phyloP scores from a whole-genome alignment of 2,329 filamentous ascomycete species.

The Xylariales sp. region DNA sequence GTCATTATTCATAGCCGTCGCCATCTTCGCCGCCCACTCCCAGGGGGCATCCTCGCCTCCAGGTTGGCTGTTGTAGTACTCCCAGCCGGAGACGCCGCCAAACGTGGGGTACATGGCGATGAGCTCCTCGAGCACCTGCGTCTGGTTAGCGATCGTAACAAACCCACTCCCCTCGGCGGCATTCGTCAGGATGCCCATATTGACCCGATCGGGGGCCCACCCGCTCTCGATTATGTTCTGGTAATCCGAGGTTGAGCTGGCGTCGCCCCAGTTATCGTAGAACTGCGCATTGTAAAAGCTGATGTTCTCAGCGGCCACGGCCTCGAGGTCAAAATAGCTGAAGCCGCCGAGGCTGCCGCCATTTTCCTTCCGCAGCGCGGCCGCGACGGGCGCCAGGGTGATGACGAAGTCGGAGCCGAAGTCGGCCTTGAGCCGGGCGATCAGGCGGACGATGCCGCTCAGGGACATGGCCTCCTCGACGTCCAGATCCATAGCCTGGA shows the following conservation, averaged over 20 bases:
- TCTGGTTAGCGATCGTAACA: slow-evolving; percentile 43
- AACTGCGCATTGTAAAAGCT: slow-evolving; percentile 90
- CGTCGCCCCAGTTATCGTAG: slow-evolving; percentile 81
- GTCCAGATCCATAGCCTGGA: slow-evolving; percentile 73
- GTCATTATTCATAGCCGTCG: too few species aligned
- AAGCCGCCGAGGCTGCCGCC: slow-evolving; percentile 72
- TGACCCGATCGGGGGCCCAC: slow-evolving; percentile 69
- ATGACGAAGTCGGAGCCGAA: slow-evolving; percentile 70
- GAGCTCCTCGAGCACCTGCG: slow-evolving; percentile 36
- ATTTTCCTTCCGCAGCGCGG: slow-evolving; percentile 57
- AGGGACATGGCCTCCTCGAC: slow-evolving; percentile 75
- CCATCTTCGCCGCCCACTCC: slow-evolving; percentile 80
- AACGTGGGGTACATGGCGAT: slow-evolving; percentile 57
- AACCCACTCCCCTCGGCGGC: slow-evolving; percentile 63
- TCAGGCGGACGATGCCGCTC: slow-evolving; percentile 59
- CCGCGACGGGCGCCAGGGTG: slow-evolving; percentile 77
- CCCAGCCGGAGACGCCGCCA: slow-evolving; percentile 91
- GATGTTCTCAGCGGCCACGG: slow-evolving; percentile 60
- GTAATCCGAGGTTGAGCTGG: slow-evolving; percentile 41
- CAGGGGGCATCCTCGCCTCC: slow-evolving; percentile 60
- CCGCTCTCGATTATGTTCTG: slow-evolving; percentile 53
- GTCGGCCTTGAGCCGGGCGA: slow-evolving; percentile 63
- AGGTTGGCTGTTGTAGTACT: slow-evolving; percentile 82
- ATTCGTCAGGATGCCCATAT: slow-evolving; percentile 78
- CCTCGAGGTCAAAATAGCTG: slow-evolving; percentile 71